Evolutionary conservation across 106 monocot species (phyloP).

Genomic region (Allium fistulosum): DNA sequence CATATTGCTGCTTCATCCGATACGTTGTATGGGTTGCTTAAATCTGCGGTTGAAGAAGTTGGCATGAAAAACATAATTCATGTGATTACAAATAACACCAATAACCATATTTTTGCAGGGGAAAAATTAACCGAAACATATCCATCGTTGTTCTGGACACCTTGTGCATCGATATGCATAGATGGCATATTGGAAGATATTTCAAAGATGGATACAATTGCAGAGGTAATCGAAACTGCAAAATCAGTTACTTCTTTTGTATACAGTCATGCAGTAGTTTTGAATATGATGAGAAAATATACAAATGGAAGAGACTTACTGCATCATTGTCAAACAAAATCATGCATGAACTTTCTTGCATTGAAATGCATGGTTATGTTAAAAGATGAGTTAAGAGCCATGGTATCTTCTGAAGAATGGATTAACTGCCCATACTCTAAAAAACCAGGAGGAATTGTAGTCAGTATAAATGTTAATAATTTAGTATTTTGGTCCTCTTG

Average conservation of each 20-base stretch:
- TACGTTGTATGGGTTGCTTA: constrained; percentile 74
- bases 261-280: constrained; percentile 41
- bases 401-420: constrained; percentile 81
- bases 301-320: constrained; percentile 79
- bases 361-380: constrained; percentile 46
- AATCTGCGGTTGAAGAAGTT: constrained; percentile 75
- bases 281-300: constrained; percentile 66
- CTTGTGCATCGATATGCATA: constrained; percentile 68
- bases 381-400: constrained; percentile 53
- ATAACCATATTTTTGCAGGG: constrained; percentile 59
- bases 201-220: constrained; percentile 37
- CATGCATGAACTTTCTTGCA: constrained; percentile 57
- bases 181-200: constrained; percentile 81
- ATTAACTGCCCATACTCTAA: constrained; percentile 45
- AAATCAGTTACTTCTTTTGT: constrained; percentile 68
- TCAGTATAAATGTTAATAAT: constrained; percentile 32
- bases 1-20: constrained; percentile 53
- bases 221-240: constrained; percentile 52
- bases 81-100: constrained; percentile 62
- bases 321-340: constrained; percentile 21
- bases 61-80: constrained; percentile 76
- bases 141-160: constrained; percentile 85
- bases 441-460: constrained; percentile 35
- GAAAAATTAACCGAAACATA: constrained; percentile 56
- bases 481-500: constrained; percentile 68